Conservation (phyloP, 129 eudicot species). For the Arctium lappa region DNA sequence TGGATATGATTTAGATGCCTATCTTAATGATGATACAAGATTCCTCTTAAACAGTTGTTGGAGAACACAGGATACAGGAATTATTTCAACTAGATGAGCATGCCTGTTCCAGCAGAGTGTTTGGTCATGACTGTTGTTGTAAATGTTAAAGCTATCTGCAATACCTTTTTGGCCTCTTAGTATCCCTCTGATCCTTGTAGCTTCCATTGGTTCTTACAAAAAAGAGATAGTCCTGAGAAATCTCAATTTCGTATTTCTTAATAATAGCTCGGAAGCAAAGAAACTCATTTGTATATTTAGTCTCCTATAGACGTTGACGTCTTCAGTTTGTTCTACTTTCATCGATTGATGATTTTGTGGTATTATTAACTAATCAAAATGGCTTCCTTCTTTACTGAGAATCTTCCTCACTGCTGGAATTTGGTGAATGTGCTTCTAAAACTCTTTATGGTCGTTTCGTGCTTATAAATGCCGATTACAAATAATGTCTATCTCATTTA, state of each 20-base stretch:
- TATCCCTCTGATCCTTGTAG: no score
- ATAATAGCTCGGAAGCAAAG: no score
- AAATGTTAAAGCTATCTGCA: conserved; percentile 1
- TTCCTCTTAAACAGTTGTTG: conserved; percentile 14
- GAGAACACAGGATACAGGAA: conserved; percentile 14
- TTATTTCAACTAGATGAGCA: conserved; percentile 9
- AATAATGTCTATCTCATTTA: no score
- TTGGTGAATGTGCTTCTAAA: neutral
- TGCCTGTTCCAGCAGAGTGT: neutral
- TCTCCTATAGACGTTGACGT: no score
- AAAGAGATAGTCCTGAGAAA: no score
- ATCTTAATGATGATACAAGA: conserved; percentile 43
- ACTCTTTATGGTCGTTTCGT: neutral
- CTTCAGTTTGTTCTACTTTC: no score
- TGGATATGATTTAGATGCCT: conserved; percentile 56
- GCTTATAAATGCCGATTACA: neutral
- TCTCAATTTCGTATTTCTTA: no score
- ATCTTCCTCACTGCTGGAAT: no score
- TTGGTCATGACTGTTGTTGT: conserved; percentile 19
- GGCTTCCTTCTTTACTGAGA: neutral
- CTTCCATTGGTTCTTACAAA: no score
- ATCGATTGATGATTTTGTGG: neutral
- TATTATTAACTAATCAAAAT: neutral
- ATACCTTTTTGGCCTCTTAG: no score
- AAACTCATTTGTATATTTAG: no score